These are phyloP conservation scores for Prunus salicina DNA, from an alignment of 306 rosid species.

Conservation along the genomic window DNA sequence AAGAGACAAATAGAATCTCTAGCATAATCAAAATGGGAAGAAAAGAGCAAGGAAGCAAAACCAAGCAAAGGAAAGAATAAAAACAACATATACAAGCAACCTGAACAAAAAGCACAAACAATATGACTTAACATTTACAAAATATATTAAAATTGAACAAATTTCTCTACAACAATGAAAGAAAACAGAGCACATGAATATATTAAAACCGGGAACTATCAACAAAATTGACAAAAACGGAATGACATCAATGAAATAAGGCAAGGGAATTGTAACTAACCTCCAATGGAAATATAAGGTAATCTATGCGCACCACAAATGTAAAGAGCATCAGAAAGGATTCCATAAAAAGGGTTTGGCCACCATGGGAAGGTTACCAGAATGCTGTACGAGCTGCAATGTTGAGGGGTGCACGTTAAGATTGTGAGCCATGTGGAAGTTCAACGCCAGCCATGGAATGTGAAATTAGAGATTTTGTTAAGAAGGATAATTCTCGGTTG, in stretches of 20 bases:
- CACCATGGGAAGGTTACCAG: slow-evolving; percentile 80
- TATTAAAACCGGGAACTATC: not conserved
- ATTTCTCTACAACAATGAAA: not conserved
- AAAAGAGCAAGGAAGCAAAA: not conserved
- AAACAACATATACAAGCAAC: not conserved
- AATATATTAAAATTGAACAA: not conserved
- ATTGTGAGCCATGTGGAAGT: slow-evolving; percentile 68
- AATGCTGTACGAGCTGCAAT: slow-evolving; percentile 75
- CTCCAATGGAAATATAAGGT: slow-evolving; percentile 79
- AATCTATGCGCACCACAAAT: slow-evolving; percentile 75
- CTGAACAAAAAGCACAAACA: not conserved
- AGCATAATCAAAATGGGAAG: not conserved
- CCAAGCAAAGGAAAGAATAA: slow-evolving; percentile 9
- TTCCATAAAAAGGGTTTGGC: slow-evolving; percentile 85
- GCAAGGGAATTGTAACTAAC: slow-evolving; percentile 31
- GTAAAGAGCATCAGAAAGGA: slow-evolving; percentile 71
- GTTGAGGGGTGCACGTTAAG: slow-evolving; percentile 61
- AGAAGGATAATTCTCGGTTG: too few species aligned
- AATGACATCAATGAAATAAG: not conserved
- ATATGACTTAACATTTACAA: not conserved
- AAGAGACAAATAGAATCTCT: not conserved
- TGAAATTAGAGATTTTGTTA: too few species aligned
- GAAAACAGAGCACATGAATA: not conserved
- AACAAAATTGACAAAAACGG: not conserved
- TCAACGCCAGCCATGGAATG: slow-evolving; percentile 89